phyloP scores from a whole-genome alignment of 2,329 filamentous ascomycete genomes.

The Hypoxylon sp. region DNA sequence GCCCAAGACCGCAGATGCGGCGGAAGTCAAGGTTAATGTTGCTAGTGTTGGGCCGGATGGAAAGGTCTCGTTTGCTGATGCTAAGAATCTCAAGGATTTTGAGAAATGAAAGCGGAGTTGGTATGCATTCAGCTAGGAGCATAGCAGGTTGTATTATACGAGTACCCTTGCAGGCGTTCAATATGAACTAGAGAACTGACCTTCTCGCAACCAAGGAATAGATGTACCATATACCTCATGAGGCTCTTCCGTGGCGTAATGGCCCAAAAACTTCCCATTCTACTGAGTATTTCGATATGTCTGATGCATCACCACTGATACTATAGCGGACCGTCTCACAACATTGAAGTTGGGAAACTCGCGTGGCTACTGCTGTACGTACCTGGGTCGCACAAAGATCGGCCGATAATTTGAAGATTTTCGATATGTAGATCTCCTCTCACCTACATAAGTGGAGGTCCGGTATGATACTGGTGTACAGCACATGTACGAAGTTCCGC shows the following conservation, averaged over 20 bases:
- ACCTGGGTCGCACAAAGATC: conserved; percentile 15
- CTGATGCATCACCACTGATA: not conserved
- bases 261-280: not conserved
- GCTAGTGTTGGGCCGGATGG: conserved; percentile 72
- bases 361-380: conserved; percentile 13
- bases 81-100: conserved; percentile 71
- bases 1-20: conserved; percentile 53
- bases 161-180: not conserved
- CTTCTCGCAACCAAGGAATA: not conserved
- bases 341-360: not conserved
- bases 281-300: not conserved
- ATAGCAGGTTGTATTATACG: conserved; percentile 10
- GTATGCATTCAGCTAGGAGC: not conserved
- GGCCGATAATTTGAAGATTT: conserved; percentile 14
- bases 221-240: conserved; percentile 3
- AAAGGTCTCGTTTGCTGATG: conserved; percentile 76
- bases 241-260: not conserved
- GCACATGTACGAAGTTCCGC: not conserved
- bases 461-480: not conserved
- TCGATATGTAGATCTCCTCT: conserved; percentile 6
- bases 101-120: conserved; percentile 48
- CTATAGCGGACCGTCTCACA: not conserved
- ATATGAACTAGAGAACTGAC: not conserved
- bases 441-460: not conserved
- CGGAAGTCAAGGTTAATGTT: conserved; percentile 66